Evolutionary conservation across 176 grass and related monocot genomes (phyloP), one percentile per base, ranked within the genome.

Genomic region (Elymus sibiricus): DNA sequence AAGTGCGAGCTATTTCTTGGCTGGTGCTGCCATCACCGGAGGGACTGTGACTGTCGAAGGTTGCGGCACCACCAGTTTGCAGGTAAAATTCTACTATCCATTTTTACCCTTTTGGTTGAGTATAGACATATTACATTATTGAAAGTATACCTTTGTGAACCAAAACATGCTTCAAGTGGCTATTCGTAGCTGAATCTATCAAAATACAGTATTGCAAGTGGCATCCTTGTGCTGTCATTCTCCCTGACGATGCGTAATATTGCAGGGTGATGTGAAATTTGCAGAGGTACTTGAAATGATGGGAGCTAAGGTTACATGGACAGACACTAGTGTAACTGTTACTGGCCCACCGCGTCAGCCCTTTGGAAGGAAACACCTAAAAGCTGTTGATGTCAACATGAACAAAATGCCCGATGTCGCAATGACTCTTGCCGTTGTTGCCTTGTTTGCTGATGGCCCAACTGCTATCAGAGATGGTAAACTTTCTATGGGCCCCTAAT

Each of bases 361-460:
- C 15, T 96, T 86, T 37, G 90, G 78, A 79, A 93, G 82, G 77
- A 94, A 91, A 85, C 91, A 98, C 80, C 85, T 99, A 31, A 94
- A 88, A 68, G 90, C 94, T 37, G 70, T 99, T 75, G 97, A 99
- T 91, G 97, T 99, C 11, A 96, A 99, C 85, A 99, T 99, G 94
- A 96, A 96, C 83, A 99, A 99, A 80, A 99, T 99, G 97, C 97
- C 97, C 24, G 97, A 99, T 90, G 97, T 96, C 7, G 97, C 97
- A 19, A 99, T 99, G 97, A 99, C 97, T 34, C 91, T 99, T 25
- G 97, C 94, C 3, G 94, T 99, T 31, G 97, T 99, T 83, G 97
- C 97, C 5, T 90, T 99, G 1, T 99, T 99, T 87, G 97, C 94
- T 5, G 92, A 99, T 81, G 97, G 97, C 37, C 97, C 94, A 60